These are phyloP conservation scores for Protomyces arabidopsidicola DNA, from an alignment of 1,139 yeast genomes.

Conservation along the genomic window DNA sequence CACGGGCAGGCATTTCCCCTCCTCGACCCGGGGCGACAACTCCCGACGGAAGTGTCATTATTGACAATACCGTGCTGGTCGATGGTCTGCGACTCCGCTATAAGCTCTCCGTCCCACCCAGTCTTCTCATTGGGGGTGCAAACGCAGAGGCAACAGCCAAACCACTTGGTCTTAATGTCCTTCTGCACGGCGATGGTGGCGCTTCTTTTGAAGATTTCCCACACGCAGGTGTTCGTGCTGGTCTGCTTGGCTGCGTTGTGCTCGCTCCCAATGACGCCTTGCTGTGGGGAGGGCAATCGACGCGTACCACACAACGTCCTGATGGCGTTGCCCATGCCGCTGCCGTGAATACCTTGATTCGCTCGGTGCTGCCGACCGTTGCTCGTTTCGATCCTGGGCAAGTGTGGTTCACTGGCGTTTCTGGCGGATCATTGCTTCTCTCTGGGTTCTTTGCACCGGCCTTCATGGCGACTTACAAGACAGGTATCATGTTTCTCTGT, in stretches of 20 bases:
- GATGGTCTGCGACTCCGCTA: slow-evolving; percentile 13
- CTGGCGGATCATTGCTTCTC: slow-evolving; percentile 13
- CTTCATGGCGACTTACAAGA: slow-evolving; percentile 18
- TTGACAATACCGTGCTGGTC: slow-evolving; percentile 1
- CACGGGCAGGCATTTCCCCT: neutral
- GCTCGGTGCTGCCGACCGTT: neutral
- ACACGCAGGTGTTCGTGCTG: slow-evolving; percentile 11
- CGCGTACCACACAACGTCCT: slow-evolving; percentile 10
- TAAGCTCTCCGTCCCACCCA: slow-evolving; percentile 5
- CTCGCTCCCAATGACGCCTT: slow-evolving; percentile 22
- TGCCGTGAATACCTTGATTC: slow-evolving; percentile 13
- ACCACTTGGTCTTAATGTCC: slow-evolving; percentile 12
- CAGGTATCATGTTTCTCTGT: slow-evolving; percentile 21
- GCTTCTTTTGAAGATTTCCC: slow-evolving; percentile 15
- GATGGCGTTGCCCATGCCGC: slow-evolving; percentile 22
- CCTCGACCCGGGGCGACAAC: slow-evolving; percentile 4
- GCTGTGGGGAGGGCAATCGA: slow-evolving; percentile 21
- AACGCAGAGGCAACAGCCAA: neutral
- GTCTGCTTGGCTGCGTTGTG: slow-evolving; percentile 15
- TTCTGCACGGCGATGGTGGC: slow-evolving; percentile 21
- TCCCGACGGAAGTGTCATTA: slow-evolving; percentile 8
- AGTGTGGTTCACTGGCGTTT: slow-evolving; percentile 22
- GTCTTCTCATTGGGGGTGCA: neutral
- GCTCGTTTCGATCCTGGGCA: neutral
- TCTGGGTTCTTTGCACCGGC: slow-evolving; percentile 16